Base-by-base conservation (phyloP, 306 rosid species). In the Hippophae rhamnoides region DNA sequence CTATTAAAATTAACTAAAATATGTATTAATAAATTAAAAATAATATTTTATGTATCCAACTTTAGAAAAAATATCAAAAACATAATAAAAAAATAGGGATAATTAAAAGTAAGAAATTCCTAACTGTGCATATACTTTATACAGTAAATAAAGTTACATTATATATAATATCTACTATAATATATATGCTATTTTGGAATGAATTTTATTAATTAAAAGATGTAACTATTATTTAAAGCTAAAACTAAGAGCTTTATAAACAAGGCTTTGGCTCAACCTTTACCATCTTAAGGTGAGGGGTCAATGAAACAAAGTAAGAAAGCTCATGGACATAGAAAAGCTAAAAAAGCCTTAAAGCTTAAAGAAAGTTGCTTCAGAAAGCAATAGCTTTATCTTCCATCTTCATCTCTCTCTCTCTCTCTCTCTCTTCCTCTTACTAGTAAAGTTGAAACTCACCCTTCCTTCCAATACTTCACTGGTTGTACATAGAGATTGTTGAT, bases 301-400 rank as follows among this genome's bases (percentile, higher is more conserved):
- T 81, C 88, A 79, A 81, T 74, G 84, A 75, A 76, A 49, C 43
- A 69, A 46, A 10, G 38, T 27, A 46, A 25, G 44, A 73, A 71
- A 78, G 71, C 72, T 66, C 68, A 60, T 49, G 71, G 51, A 62
- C 55, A 50, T 12, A 60, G 47, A 56, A 55, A 72, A 64, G 61
- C 68, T 57, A 75, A 61, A 74, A 18, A 81, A 81, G 57, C 57
- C 64, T 70, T 55, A 70, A 78, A 57, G 70, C 75, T 74, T 67
- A 67, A 81, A 79, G 73, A 81, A 87, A 81, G 88, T 72, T 82
- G 70, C 77, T 81, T 65, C 88, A 81, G 82, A 81, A 84, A 87
- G 74, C 70, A 73, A 73, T 66, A 85, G 46, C 83, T 67, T 83
- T 83, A 47, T 60, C 65, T 26, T 60, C 43, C 42, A 3, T 47